Base-by-base conservation (phyloP, 202 grass and related monocot species). In the Miscanthus sacchariflorus region DNA sequence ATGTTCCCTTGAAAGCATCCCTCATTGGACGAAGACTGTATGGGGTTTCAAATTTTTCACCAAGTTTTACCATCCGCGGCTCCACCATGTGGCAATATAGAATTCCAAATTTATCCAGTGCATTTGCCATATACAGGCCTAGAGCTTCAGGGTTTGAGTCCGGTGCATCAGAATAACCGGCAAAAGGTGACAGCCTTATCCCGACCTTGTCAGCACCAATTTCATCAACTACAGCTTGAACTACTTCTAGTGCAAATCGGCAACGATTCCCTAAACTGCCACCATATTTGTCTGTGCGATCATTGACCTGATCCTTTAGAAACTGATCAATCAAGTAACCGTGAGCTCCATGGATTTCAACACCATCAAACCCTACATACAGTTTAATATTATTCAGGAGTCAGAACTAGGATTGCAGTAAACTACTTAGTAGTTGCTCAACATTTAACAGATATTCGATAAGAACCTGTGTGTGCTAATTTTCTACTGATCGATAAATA, bases 261-360 rank as follows among this genome's bases (percentile, higher is more conserved):
- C 95, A 95, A 43, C 91, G 93, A n/a, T 98, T 95, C 40, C 91
- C 92, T 27, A 95, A 68, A 80, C 80, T 95, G 23, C 95, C 93
- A 68, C 95, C 91, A 76, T 98, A 95, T 67, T 86, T 66, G 83
- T 98, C 95, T 0, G 89, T 88, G 24, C 91, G 91, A 61, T 95
- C 95, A 82, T 98, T 92, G 71, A 93, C 87, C 88, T 82, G 78
- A 76, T 93, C 95, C 74, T 94, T 95, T 44, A 98, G 74, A 87
- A 98, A 98, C 44, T 98, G 95, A 77, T 98, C 95, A 23, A 98
- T 93, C 88, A 98, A 93, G 77, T 91, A 98, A 76, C 91, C 93
- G 59, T 98, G 87, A 59, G 91, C 87, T 61, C 91, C 91, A 87
- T 98, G 95, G 58, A 98, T 95, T 85, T 98, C 95, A 83, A 98